Base-by-base conservation (phyloP, 257 asterid species). In the Nicotiana obtusifolia region DNA sequence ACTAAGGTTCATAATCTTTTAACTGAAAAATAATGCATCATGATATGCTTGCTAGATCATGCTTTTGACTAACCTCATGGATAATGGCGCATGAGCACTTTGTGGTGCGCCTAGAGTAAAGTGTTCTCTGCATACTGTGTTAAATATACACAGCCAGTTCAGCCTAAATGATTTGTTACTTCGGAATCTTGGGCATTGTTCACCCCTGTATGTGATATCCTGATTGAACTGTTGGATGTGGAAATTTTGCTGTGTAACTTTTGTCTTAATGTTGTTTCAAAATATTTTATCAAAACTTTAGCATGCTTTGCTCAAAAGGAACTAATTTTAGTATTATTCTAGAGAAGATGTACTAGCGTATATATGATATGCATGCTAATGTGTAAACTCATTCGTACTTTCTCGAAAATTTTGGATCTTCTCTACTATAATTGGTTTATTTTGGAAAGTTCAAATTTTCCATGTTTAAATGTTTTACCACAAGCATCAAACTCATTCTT, bases 1-100 rank as follows among this genome's bases (percentile, higher is more conserved):
- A 89, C 89, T 75, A 94, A 95, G 99, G 99, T 94, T 64, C 87
- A 81, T 60, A 64, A 15, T 73, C 19, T 47, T 80, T 31, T 30
- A 75, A 75, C 16, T 49, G 26, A 24, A 15, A 26, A 26, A 26
- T 47, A 75, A 24, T 49, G 17, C 78, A 26, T 75, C 80, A 75
- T 26, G 17, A 75, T 24, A 49, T 75, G 44, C 26, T 75, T 75
- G 56, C 26, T 49, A 26, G 26, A 49, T 75, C 44, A 75, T 75
- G 80, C 10, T 49, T 73, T 75, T 49, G 64, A 49, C 10, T 15
- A 15, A 75, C 7, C 26, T 75, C 26, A n/a, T 75, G 64, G 64
- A 26, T 28, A 57, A 57, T n/a, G 10, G 64, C 11, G 44, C 41
- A 44, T 16, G 15, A 71, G 78, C 60, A 24, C 22, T 24, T 73